Evolutionary conservation across 1,284 basidiomycete species (phyloP).

Genomic region (Papiliotrema fonsecae): DNA sequence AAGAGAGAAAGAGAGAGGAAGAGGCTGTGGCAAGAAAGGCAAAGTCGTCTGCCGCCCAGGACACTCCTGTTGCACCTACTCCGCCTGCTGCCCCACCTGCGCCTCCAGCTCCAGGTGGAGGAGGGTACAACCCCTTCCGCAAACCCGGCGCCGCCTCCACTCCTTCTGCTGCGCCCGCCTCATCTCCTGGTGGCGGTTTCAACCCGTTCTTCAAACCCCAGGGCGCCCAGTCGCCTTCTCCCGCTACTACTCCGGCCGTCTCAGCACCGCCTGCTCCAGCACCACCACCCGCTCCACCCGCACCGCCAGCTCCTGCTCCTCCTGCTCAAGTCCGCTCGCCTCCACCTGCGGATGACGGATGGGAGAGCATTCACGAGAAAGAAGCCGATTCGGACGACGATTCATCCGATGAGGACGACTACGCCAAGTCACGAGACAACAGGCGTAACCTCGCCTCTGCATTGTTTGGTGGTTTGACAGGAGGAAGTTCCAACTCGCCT

Average conservation of each 20-base stretch:
- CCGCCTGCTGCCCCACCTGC: conserved; percentile 20
- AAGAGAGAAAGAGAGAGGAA: conserved; percentile 57
- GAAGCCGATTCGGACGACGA: conserved; percentile 55
- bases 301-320: conserved; percentile 36
- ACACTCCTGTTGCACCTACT: conserved; percentile 19
- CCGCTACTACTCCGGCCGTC: conserved; percentile 30
- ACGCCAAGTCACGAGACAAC: conserved; percentile 60
- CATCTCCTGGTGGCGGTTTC: conserved; percentile 35
- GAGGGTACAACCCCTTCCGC: conserved; percentile 47
- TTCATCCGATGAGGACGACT: conserved; percentile 69
- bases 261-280: conserved; percentile 35
- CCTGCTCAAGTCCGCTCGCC: conserved; percentile 20
- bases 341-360: conserved; percentile 65
- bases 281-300: conserved; percentile 33
- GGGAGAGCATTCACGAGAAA: conserved; percentile 76
- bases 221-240: conserved; percentile 19
- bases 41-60: conserved; percentile 15
- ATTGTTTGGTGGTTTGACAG: conserved; percentile 63
- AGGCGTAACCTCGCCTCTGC: conserved; percentile 70
- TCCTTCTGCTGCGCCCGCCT: conserved; percentile 16
- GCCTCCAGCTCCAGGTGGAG: conserved; percentile 16
- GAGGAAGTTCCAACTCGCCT: conserved; percentile 28
- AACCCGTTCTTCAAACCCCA: conserved; percentile 53
- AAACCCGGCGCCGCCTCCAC: conserved; percentile 42
- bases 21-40: conserved; percentile 52